These are phyloP conservation scores for Tulasnella sp. DNA, from an alignment of 768 basidiomycete species.

Conservation along the genomic window DNA sequence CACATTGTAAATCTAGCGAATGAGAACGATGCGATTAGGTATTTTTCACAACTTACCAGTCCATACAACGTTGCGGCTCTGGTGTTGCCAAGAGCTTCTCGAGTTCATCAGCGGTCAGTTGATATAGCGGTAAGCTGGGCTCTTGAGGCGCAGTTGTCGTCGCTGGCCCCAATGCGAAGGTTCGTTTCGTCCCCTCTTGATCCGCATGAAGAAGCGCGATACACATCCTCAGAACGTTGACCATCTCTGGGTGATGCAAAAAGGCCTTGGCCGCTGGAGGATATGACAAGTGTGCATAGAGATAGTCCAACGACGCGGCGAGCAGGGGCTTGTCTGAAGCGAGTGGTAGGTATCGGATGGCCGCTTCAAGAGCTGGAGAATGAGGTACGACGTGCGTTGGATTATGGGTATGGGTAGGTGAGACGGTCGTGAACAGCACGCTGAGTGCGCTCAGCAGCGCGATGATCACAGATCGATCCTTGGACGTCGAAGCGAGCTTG, in stretches of 20 bases:
- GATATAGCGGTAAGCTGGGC: constrained; percentile 31
- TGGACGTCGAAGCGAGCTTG: constrained; percentile 42
- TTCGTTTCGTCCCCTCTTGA: constrained; percentile 60
- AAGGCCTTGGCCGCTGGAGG: constrained; percentile 68
- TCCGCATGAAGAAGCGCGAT: constrained; percentile 57
- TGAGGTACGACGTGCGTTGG: constrained; percentile 38
- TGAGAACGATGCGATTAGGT: no score
- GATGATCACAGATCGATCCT: constrained; percentile 68
- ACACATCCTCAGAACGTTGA: constrained; percentile 54
- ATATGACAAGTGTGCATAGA: constrained; percentile 65
- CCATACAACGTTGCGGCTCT: constrained; percentile 72
- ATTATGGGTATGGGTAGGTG: constrained; percentile 38
- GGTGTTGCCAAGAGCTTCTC: constrained; percentile 43
- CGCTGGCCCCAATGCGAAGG: constrained; percentile 40
- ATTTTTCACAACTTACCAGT: constrained; percentile 59
- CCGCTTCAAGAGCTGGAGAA: constrained; percentile 49
- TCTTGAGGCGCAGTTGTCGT: constrained; percentile 33
- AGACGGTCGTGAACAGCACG: constrained; percentile 39
- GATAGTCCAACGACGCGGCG: constrained; percentile 59
- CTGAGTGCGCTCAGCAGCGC: constrained; percentile 50
- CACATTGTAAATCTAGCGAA: background rate
- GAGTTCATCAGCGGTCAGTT: constrained; percentile 60
- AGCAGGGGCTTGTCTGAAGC: constrained; percentile 57
- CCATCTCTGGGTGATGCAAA: constrained; percentile 57
- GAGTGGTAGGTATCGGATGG: constrained; percentile 63